phyloP scores from a whole-genome alignment of 306 rosid species.

The Cyamopsis tetragonoloba region DNA sequence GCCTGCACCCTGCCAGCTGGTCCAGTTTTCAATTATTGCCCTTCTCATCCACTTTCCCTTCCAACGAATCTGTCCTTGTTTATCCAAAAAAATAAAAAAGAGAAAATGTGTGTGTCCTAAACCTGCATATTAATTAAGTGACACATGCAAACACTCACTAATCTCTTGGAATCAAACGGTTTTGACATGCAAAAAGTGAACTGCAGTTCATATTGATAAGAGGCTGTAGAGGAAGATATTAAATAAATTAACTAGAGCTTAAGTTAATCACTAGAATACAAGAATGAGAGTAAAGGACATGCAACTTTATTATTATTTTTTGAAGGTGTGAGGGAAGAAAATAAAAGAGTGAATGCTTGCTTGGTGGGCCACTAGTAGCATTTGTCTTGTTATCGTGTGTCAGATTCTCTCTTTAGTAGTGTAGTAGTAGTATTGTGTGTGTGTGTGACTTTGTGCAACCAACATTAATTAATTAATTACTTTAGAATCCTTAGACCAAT shows the following conservation, averaged over 20 bases:
- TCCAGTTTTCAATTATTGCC: slow-evolving; percentile 68
- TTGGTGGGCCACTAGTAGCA: slow-evolving; percentile 58
- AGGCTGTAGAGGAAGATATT: slow-evolving; percentile 19
- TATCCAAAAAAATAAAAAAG: no score
- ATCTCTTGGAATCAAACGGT: no score
- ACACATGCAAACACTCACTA: no score
- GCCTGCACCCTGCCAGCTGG: slow-evolving; percentile 64
- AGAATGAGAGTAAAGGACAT: slow-evolving; percentile 7
- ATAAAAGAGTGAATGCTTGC: slow-evolving; percentile 51
- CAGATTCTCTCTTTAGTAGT: slow-evolving; percentile 54
- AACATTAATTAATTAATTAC: no score
- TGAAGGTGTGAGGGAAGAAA: slow-evolving; percentile 20
- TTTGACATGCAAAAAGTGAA: no score
- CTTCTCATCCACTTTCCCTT: slow-evolving; percentile 27
- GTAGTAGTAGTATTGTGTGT: not conserved
- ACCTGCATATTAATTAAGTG: slow-evolving; percentile 4
- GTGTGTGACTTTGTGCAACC: slow-evolving; percentile 39
- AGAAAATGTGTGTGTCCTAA: slow-evolving; percentile 30
- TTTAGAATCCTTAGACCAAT: slow-evolving; percentile 30
- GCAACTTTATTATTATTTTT: slow-evolving; percentile 1
- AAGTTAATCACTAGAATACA: slow-evolving; percentile 5
- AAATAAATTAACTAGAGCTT: no score
- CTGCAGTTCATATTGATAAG: no score
- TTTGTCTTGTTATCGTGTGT: slow-evolving; percentile 42
- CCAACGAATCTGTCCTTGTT: no score